Evolutionary conservation across 495 filamentous ascomycete species (phyloP).

Genomic region (Lasiosphaeris hirsuta): DNA sequence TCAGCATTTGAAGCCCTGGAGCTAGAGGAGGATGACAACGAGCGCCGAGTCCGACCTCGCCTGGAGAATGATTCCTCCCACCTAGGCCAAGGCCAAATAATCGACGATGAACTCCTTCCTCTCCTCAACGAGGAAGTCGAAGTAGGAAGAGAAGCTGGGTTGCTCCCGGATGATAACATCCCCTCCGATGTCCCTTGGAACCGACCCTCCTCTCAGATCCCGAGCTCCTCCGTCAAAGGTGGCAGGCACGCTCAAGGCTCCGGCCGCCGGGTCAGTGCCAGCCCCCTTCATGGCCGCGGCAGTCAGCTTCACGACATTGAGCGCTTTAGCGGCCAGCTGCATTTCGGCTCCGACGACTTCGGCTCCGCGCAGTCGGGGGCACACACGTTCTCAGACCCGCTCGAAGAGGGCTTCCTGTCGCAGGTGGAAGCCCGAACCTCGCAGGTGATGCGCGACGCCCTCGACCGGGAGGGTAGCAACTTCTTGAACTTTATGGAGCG

Average conservation of each 20-base stretch:
- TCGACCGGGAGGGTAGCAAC: constrained; percentile 40
- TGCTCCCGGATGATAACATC: constrained; percentile 37
- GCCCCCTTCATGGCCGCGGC: constrained; percentile 37
- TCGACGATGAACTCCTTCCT: constrained; percentile 1
- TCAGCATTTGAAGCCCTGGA: constrained; percentile 23
- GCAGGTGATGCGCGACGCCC: constrained; percentile 21
- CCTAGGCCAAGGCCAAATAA: constrained; percentile 5
- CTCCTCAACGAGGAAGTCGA: constrained; percentile 28
- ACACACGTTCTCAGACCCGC: constrained; percentile 18
- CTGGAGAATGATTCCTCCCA: constrained; percentile 23
- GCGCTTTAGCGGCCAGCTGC: constrained; percentile 39
- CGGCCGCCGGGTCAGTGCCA: constrained; percentile 34
- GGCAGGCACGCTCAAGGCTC: constrained; percentile 13
- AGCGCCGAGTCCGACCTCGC: constrained; percentile 28
- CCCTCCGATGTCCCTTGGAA: constrained; percentile 46
- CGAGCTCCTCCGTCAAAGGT: constrained; percentile 39
- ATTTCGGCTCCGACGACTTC: constrained; percentile 29
- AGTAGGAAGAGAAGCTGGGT: constrained; percentile 35
- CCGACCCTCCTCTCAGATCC: constrained; percentile 38
- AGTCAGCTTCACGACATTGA: constrained; percentile 32
- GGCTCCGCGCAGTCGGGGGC: constrained; percentile 12
- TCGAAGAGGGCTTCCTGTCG: neutral
- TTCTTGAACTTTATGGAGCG: constrained; percentile 55
- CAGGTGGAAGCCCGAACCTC: constrained; percentile 11
- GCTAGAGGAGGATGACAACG: constrained; percentile 20